A percentile compares a stretch with the other conserved stretches of the same genome.
Evolutionary conservation across 176 grass and related monocot species (phyloP).

Genomic region (Pontederia paniculata): DNA sequence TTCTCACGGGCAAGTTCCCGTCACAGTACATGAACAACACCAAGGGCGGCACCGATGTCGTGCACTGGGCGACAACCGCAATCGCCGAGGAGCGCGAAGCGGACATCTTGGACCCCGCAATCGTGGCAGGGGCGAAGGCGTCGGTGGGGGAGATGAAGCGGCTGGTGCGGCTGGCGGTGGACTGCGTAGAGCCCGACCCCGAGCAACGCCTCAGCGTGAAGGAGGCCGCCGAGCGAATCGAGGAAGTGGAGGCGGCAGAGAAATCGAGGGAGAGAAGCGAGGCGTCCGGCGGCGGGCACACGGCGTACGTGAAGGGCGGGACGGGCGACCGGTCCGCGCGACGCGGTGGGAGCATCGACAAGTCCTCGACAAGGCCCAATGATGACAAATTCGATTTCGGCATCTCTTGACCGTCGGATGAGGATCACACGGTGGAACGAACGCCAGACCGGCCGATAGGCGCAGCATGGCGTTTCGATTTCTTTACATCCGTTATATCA

Average conservation of each 20-base stretch:
- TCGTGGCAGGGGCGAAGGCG: conserved; percentile 34
- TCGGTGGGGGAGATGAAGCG: conserved; percentile 68
- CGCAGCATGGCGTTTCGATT: neutral
- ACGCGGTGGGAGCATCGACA: conserved; percentile 20
- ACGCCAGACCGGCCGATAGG: neutral
- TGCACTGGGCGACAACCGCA: conserved; percentile 61
- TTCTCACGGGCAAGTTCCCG: conserved; percentile 86
- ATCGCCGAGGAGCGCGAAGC: conserved; percentile 41
- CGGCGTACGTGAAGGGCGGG: conserved; percentile 24
- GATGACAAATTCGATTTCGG: neutral
- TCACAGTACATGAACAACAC: conserved; percentile 57
- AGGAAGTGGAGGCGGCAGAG: conserved; percentile 24
- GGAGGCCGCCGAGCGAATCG: conserved; percentile 39
- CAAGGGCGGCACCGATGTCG: conserved; percentile 76
- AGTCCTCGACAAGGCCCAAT: conserved; percentile 24
- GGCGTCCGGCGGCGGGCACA: conserved; percentile 8
- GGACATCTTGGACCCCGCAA: conserved; percentile 58
- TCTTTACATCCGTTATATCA: neutral
- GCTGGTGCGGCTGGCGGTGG: conserved; percentile 43
- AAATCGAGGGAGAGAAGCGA: neutral
- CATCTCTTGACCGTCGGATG: neutral
- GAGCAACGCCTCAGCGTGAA: conserved; percentile 46
- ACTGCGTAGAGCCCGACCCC: conserved; percentile 34
- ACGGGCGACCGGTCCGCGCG: conserved; percentile 28
- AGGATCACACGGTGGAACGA: neutral